Conservation (phyloP, 768 basidiomycete species). For the Pisolithus tinctorius region DNA sequence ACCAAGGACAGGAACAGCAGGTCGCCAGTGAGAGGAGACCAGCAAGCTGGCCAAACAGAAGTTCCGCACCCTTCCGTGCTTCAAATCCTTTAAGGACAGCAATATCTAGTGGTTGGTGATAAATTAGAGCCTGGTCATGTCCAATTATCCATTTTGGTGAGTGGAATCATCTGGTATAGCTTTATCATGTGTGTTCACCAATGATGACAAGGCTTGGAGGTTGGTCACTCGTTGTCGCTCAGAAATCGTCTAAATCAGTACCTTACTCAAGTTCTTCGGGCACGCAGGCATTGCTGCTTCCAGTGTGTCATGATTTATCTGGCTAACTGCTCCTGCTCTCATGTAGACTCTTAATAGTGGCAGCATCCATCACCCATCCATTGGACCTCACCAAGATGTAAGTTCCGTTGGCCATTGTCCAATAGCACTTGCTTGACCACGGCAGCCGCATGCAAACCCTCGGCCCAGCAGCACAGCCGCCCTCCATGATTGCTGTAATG, state of each 20-base stretch:
- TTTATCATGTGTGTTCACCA: not conserved
- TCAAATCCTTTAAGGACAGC: too few species aligned
- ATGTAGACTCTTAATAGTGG: conserved; percentile 42
- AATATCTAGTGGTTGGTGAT: not conserved
- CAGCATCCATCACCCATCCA: conserved; percentile 76
- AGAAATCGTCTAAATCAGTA: conserved; percentile 2
- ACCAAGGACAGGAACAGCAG: too few species aligned
- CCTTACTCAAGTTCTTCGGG: conserved; percentile 5
- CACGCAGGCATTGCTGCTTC: conserved; percentile 54
- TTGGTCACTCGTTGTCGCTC: conserved; percentile 17
- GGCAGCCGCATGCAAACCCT: conserved; percentile 78
- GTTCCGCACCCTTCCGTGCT: too few species aligned
- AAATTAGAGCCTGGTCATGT: conserved; percentile 13
- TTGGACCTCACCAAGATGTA: conserved; percentile 84
- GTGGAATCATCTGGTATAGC: conserved; percentile 1
- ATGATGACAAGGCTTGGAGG: conserved; percentile 52
- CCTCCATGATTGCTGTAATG: conserved; percentile 62
- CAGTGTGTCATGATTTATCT: conserved; percentile 33
- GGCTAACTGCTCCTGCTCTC: not conserved
- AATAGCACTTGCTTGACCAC: conserved; percentile 1
- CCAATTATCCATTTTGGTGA: conserved; percentile 28
- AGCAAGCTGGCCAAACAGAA: too few species aligned
- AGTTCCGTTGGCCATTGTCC: conserved; percentile 15
- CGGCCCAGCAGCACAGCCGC: conserved; percentile 40
- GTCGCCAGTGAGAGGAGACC: too few species aligned